Percentiles rank a stretch among this genome's conserved stretches.
phyloP scores from a whole-genome alignment of 2,329 filamentous ascomycete genomes.

The Ophiostoma ips region DNA sequence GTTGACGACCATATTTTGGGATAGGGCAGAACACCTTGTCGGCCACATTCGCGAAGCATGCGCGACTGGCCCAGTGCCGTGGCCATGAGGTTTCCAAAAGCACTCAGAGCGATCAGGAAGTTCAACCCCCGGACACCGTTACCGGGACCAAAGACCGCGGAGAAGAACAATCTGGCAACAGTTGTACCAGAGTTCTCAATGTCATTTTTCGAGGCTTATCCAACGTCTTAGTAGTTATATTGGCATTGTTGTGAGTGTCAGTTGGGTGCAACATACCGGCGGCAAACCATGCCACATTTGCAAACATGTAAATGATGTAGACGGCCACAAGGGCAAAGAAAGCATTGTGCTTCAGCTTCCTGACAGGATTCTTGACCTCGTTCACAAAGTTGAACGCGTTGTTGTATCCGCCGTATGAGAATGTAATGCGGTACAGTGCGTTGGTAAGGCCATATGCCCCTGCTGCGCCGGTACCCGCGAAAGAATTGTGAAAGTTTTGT shows the following conservation, averaged over 20 bases:
- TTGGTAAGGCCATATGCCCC: slow-evolving; percentile 33
- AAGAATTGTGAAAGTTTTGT: slow-evolving; percentile 41
- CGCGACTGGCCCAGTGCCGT: slow-evolving; percentile 41
- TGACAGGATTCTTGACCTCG: slow-evolving; percentile 44
- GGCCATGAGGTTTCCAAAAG: slow-evolving; percentile 44
- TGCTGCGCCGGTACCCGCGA: slow-evolving; percentile 31
- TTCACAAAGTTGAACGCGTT: slow-evolving; percentile 49
- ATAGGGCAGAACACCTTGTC: slow-evolving; percentile 46
- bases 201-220: slow-evolving; percentile 33
- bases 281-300: slow-evolving; percentile 46
- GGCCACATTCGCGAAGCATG: slow-evolving; percentile 45
- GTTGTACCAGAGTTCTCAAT: slow-evolving; percentile 36
- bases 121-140: slow-evolving; percentile 38
- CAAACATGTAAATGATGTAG: slow-evolving; percentile 39
- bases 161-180: slow-evolving; percentile 44
- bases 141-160: slow-evolving; percentile 37
- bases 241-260: not conserved
- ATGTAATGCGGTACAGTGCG: slow-evolving; percentile 45
- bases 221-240: not conserved
- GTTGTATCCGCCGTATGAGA: slow-evolving; percentile 41
- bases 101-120: slow-evolving; percentile 40
- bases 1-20: slow-evolving; percentile 47
- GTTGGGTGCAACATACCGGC: slow-evolving; percentile 18
- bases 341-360: slow-evolving; percentile 36
- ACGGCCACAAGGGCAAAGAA: slow-evolving; percentile 36